phyloP scores from a whole-genome alignment of 495 filamentous ascomycete species.

The Talaromyces wortmannii region DNA sequence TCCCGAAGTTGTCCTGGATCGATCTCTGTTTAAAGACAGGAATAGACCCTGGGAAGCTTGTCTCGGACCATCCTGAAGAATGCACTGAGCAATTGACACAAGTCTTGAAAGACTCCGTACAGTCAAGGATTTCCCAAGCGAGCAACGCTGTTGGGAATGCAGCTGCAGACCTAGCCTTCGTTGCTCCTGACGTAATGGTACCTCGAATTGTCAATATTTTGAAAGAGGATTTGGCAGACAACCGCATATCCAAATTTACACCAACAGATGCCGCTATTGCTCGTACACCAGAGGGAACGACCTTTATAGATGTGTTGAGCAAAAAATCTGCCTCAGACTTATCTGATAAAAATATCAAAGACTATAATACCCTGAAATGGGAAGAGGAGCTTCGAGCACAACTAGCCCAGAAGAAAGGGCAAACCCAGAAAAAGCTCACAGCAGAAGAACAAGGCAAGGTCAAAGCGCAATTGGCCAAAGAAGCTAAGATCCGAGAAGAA shows the following conservation, averaged over 20 bases:
- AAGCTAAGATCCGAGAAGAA: slow-evolving; percentile 65
- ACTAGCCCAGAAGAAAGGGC: slow-evolving; percentile 84
- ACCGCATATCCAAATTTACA: slow-evolving; percentile 61
- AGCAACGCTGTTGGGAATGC: slow-evolving; percentile 68
- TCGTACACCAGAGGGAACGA: slow-evolving; percentile 76
- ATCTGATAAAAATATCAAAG: slow-evolving; percentile 76
- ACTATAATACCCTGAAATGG: slow-evolving; percentile 95
- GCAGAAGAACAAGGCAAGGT: slow-evolving; percentile 84
- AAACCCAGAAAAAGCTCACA: slow-evolving; percentile 82
- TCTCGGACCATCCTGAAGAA: slow-evolving; percentile 37
- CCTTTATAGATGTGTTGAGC: slow-evolving; percentile 84
- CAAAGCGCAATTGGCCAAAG: slow-evolving; percentile 84
- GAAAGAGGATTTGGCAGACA: slow-evolving; percentile 57
- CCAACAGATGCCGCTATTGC: slow-evolving; percentile 87
- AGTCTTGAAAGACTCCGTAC: slow-evolving; percentile 31
- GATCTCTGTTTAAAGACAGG: slow-evolving; percentile 69
- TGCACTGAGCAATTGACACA: slow-evolving; percentile 40
- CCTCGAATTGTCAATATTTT: slow-evolving; percentile 70
- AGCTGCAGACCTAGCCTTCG: slow-evolving; percentile 85
- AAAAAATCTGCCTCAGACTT: slow-evolving; percentile 61
- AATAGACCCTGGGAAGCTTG: slow-evolving; percentile 76
- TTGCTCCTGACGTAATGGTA: slow-evolving; percentile 77
- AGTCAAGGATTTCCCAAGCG: slow-evolving; percentile 37
- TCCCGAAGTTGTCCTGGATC: slow-evolving; percentile 82
- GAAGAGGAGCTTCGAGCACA: slow-evolving; percentile 87